Evolutionary conservation across 345 rosid species (phyloP).

Genomic region (Populus simonii): DNA sequence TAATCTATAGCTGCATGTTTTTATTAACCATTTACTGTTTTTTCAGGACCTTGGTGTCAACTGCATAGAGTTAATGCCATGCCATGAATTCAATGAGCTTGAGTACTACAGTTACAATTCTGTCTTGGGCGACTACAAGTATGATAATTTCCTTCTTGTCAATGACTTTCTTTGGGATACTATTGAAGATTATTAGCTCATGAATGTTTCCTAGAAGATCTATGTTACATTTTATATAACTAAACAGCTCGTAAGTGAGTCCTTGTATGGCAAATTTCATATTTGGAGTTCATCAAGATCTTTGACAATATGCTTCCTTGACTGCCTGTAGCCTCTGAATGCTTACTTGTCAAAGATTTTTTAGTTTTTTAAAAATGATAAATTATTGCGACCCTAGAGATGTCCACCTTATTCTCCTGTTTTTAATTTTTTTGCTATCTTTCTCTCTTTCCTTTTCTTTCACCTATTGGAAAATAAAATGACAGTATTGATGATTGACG

Average conservation of each 20-base stretch:
- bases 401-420: background rate
- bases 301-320: background rate
- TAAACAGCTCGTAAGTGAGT: background rate
- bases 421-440: background rate
- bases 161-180: constrained; percentile 2
- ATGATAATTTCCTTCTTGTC: constrained; percentile 28
- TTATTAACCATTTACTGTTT: constrained; percentile 22
- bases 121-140: constrained; percentile 74
- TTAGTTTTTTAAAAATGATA: background rate
- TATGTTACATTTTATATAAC: background rate
- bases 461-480: background rate
- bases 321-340: background rate
- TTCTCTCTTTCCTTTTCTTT: background rate
- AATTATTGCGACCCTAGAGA: background rate
- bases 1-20: constrained; percentile 6
- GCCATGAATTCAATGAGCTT: constrained; percentile 95
- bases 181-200: constrained; percentile 11
- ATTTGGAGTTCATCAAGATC: background rate
- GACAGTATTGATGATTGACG: background rate
- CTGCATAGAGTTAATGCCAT: constrained; percentile 96
- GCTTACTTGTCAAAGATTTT: background rate
- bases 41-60: constrained; percentile 92
- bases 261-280: background rate
- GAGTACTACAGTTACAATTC: constrained; percentile 89
- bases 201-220: background rate